Evolutionary conservation across 73 alveolate genomes (phyloP), one percentile per base, ranked within the genome.

Genomic region (Tetrahymena malaccensis): DNA sequence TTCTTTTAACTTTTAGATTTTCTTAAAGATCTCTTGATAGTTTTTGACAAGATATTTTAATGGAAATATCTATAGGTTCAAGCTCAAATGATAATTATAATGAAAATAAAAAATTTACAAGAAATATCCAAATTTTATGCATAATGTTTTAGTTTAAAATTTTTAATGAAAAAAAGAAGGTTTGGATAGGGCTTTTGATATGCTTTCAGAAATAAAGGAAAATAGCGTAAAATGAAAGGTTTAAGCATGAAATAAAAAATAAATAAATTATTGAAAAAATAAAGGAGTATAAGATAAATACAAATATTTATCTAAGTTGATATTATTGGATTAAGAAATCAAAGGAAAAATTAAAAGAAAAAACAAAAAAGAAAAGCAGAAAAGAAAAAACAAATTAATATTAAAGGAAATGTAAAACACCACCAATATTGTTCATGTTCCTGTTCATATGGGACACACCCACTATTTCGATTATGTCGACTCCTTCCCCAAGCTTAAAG

Each of bases 381-480:
- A 70, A 70, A 70, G 89, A 70, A 70, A 70, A 70, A 70, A 70
- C 40, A 70, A 70, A 70, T 70, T 70, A 70, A 70, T 70, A 70
- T 70, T 22, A 70, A n/a, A 70, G 89, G 89, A 70, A 70, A 70
- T 70, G 89, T 25, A 70, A 70, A 70, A 70, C 89, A 70, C 89
- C 31, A 70, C 89, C 37, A 70, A 70, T 31, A 70, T 70, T 31
- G 31, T 70, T 31, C 89, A 70, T 12, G 89, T 70, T 70, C 89
- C 89, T 31, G 43, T 95, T 85, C 97, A 95, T 38, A 95, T 85
- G 84, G 97, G 95, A 17, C 97, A 95, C 43, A 95, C 94, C 16
- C 97, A 95, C 94, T 95, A 85, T 95, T 95, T 95, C 85, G 97
- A 95, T 95, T 89, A 70, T n/a, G 27, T 95, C 37, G 70, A 85